phyloP scores from a whole-genome alignment of 306 rosid genomes.

The Quercus bicolor region DNA sequence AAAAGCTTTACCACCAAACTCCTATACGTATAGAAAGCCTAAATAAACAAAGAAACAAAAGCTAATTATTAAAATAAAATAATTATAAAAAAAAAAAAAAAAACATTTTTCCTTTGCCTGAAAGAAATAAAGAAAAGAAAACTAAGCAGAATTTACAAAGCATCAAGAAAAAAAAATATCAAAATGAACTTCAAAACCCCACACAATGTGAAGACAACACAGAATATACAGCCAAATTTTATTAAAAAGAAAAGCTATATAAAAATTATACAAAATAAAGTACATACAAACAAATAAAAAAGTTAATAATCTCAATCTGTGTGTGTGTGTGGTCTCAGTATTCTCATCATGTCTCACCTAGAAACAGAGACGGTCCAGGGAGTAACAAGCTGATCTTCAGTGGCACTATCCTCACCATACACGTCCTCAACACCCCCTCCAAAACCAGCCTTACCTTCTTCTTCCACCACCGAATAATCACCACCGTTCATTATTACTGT shows the following conservation, averaged over 20 bases:
- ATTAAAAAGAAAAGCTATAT: not conserved
- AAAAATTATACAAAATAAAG: not conserved
- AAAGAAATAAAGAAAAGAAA: not conserved
- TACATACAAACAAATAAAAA: not conserved
- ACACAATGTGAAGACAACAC: not conserved
- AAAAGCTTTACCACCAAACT: not conserved
- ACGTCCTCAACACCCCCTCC: conserved; percentile 61
- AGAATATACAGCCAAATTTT: not conserved
- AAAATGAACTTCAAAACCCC: not conserved
- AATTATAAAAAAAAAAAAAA: not conserved
- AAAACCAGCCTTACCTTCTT: conserved; percentile 19
- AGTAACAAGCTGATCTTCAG: conserved; percentile 78
- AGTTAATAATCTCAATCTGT: not conserved
- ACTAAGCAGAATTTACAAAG: not conserved
- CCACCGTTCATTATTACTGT: conserved; percentile 46
- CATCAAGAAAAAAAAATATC: not conserved
- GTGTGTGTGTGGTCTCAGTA: not conserved
- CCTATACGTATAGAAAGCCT: not conserved
- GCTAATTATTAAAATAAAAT: not conserved
- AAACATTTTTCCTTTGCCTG: not conserved
- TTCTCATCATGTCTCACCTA: conserved; percentile 35
- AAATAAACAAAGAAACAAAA: not conserved
- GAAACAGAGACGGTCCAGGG: conserved; percentile 85
- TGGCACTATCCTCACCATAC: conserved; percentile 72
- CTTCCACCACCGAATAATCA: conserved; percentile 15